These are phyloP conservation scores for Thecaphora frezii DNA, from an alignment of 1,284 basidiomycete genomes.

Conservation along the genomic window DNA sequence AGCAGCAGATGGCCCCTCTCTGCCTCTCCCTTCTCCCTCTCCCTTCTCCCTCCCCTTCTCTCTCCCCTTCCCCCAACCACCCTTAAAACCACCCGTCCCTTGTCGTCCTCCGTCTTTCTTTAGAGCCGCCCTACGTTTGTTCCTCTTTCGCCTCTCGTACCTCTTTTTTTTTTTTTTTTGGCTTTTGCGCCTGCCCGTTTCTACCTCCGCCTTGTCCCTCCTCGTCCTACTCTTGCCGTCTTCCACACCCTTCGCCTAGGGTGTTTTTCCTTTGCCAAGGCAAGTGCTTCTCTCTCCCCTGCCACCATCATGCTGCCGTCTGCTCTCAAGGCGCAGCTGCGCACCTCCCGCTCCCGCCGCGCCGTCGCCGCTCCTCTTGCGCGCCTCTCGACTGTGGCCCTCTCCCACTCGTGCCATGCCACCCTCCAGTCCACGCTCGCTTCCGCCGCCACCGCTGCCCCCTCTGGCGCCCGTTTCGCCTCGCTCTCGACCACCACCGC, in stretches of 20 bases:
- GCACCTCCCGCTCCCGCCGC: neutral
- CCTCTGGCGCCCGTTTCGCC: too few relatives aligned
- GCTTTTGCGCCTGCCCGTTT: neutral
- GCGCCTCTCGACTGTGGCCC: too few relatives aligned
- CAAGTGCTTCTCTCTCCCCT: too few relatives aligned
- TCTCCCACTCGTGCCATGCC: too few relatives aligned
- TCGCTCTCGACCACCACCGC: neutral
- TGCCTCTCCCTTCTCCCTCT: neutral
- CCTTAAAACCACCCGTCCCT: neutral
- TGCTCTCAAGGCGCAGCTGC: neutral
- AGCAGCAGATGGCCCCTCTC: too few relatives aligned
- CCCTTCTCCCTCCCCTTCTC: neutral
- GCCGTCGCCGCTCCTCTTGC: neutral
- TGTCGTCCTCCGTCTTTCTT: too few relatives aligned
- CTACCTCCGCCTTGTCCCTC: neutral
- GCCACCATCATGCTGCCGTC: constrained; percentile 1
- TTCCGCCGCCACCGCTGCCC: too few relatives aligned
- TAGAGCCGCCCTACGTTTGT: too few relatives aligned
- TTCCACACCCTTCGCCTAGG: neutral
- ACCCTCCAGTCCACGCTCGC: too few relatives aligned
- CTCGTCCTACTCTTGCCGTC: neutral
- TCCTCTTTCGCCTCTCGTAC: too few relatives aligned
- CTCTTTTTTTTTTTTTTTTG: too few relatives aligned
- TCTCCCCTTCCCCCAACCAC: neutral
- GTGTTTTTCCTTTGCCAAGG: too few relatives aligned